Conservation (phyloP, 2,329 filamentous ascomycete genomes). For the Epichloe glyceriae region DNA sequence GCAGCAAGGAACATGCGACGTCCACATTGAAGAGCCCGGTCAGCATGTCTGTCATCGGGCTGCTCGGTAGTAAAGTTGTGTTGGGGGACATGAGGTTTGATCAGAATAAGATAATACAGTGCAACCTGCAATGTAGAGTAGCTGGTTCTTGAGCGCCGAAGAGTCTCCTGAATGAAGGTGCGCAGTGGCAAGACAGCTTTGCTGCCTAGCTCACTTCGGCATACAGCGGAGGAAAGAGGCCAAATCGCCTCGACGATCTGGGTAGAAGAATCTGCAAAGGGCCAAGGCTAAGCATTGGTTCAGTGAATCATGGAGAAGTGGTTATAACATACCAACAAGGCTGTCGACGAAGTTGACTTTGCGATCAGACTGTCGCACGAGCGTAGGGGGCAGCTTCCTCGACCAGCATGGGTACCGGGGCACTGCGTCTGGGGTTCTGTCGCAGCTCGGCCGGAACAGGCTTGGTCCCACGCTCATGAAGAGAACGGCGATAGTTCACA, state of each 20-base stretch:
- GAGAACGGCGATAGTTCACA: slow-evolving; percentile 12
- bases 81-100: slow-evolving; percentile 77
- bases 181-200: slow-evolving; percentile 78
- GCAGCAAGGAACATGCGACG: slow-evolving; percentile 95
- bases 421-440: slow-evolving; percentile 49
- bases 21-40: slow-evolving; percentile 81
- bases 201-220: slow-evolving; percentile 57
- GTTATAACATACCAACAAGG: slow-evolving; percentile 75
- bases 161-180: slow-evolving; percentile 94
- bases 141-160: slow-evolving; percentile 87
- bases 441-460: slow-evolving; percentile 48
- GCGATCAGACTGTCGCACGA: slow-evolving; percentile 79
- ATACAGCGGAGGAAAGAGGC: slow-evolving; percentile 75
- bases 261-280: slow-evolving; percentile 71
- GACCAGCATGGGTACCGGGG: slow-evolving; percentile 39
- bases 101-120: slow-evolving; percentile 87
- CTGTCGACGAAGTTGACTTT: slow-evolving; percentile 94
- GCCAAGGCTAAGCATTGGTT: slow-evolving; percentile 20
- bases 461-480: slow-evolving; percentile 21
- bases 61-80: slow-evolving; percentile 82
- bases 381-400: slow-evolving; percentile 55
- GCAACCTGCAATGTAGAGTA: slow-evolving; percentile 97
- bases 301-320: slow-evolving; percentile 8
- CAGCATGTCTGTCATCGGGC: slow-evolving; percentile 54
- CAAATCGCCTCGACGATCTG: slow-evolving; percentile 97